Percentiles rank a stretch among this genome's conserved stretches.
Conservation (phyloP, 345 rosid genomes). For the Eucalyptus rudis region DNA sequence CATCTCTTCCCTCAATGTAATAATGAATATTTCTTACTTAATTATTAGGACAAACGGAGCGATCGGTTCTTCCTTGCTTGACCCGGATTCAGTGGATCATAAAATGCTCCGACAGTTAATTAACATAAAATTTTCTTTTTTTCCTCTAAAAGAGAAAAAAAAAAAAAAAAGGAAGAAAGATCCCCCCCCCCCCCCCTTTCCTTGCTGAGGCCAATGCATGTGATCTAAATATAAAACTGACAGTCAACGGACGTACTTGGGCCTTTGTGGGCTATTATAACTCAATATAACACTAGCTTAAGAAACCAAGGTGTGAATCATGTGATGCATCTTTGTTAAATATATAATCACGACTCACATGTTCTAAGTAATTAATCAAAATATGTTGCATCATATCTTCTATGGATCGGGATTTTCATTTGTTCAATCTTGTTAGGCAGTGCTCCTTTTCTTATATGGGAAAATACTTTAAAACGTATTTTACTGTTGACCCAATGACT, state of each 20-base stretch:
- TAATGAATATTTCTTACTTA: background rate
- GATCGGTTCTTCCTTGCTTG: background rate
- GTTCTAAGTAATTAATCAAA: background rate
- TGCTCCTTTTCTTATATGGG: too few species aligned
- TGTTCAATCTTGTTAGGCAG: too few species aligned
- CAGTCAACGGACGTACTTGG: background rate
- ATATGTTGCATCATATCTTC: too few species aligned
- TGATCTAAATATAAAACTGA: too few species aligned
- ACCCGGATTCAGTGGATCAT: constrained; percentile 7
- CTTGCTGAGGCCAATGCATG: too few species aligned
- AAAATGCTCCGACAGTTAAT: background rate
- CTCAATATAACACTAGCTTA: background rate
- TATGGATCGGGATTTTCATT: too few species aligned
- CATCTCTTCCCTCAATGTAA: background rate
- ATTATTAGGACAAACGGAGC: background rate
- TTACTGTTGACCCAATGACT: too few species aligned
- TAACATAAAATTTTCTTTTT: too few species aligned
- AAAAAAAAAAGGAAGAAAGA: too few species aligned
- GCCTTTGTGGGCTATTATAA: background rate
- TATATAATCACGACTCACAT: background rate
- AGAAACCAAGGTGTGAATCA: background rate
- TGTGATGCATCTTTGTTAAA: background rate
- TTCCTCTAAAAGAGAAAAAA: too few species aligned
- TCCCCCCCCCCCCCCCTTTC: too few species aligned
- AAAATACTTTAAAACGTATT: too few species aligned